These are phyloP conservation scores for Triticum dicoccoides DNA, from an alignment of 176 grass and related monocot genomes.

Conservation along the genomic window DNA sequence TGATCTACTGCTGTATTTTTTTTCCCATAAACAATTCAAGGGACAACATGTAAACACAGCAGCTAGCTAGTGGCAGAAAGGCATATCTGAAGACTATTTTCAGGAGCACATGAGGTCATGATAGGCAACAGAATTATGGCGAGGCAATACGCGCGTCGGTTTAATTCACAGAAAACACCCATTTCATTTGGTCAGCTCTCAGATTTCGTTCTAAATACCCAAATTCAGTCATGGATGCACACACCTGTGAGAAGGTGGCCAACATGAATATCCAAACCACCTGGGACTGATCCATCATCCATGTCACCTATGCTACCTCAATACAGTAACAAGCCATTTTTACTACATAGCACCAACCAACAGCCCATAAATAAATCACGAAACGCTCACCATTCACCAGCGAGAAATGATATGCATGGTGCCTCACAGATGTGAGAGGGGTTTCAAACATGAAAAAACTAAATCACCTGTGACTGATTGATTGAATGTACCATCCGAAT, in stretches of 20 bases:
- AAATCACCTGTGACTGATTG: neutral
- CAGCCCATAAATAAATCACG: neutral
- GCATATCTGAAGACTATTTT: neutral
- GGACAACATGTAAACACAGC: neutral
- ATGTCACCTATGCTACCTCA: neutral
- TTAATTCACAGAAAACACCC: neutral
- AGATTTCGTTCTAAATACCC: neutral
- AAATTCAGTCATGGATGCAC: neutral
- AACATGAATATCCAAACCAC: neutral
- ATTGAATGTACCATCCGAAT: neutral
- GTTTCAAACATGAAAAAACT: neutral
- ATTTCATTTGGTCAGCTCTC: neutral
- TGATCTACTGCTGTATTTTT: neutral
- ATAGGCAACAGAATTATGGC: neutral
- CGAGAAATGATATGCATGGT: neutral
- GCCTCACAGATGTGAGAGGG: too few relatives aligned
- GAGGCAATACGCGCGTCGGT: fast-evolving
- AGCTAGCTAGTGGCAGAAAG: neutral
- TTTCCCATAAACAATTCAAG: neutral
- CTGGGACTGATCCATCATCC: neutral
- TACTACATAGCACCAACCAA: neutral
- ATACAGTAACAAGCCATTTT: neutral
- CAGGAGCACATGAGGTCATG: neutral
- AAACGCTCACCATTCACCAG: neutral
- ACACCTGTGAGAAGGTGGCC: neutral